Percentiles rank a stretch among this genome's conserved stretches.
Evolutionary conservation across 768 basidiomycete genomes (phyloP).

Genomic region (Cantharellus cinnabarinus): DNA sequence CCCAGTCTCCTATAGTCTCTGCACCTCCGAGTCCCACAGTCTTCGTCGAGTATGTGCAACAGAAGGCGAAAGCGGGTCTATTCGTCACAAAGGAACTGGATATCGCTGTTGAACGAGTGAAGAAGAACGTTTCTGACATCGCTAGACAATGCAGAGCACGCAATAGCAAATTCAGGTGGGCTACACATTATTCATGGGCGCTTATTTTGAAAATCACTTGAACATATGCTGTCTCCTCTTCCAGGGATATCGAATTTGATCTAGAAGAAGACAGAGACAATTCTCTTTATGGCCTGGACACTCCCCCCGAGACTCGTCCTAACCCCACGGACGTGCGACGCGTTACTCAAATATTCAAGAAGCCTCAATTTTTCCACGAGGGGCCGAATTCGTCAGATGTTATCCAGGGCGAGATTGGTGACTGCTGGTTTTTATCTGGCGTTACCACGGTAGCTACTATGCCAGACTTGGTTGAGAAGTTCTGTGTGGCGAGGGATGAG

Average conservation of each 20-base stretch:
- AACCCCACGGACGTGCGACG: conserved; percentile 24
- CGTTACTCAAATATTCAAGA: conserved; percentile 31
- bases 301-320: conserved; percentile 7
- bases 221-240: neutral
- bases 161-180: conserved; percentile 33
- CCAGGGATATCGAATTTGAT: conserved; percentile 38
- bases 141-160: conserved; percentile 25
- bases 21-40: neutral
- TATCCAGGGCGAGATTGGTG: conserved; percentile 28
- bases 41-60: conserved; percentile 2
- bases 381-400: conserved; percentile 26
- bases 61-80: conserved; percentile 18
- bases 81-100: conserved; percentile 27
- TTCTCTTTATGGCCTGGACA: conserved; percentile 22
- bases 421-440: conserved; percentile 36
- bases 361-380: conserved; percentile 29
- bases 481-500: conserved; percentile 32
- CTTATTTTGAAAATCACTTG: neutral
- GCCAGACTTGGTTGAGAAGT: conserved; percentile 27
- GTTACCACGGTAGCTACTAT: conserved; percentile 28
- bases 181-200: conserved; percentile 4
- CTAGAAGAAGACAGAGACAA: conserved; percentile 22
- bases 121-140: conserved; percentile 25
- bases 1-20: no score
- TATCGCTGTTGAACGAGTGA: conserved; percentile 27